These are phyloP conservation scores for Euphorbia lathyris DNA, from an alignment of 345 rosid genomes.

Conservation along the genomic window DNA sequence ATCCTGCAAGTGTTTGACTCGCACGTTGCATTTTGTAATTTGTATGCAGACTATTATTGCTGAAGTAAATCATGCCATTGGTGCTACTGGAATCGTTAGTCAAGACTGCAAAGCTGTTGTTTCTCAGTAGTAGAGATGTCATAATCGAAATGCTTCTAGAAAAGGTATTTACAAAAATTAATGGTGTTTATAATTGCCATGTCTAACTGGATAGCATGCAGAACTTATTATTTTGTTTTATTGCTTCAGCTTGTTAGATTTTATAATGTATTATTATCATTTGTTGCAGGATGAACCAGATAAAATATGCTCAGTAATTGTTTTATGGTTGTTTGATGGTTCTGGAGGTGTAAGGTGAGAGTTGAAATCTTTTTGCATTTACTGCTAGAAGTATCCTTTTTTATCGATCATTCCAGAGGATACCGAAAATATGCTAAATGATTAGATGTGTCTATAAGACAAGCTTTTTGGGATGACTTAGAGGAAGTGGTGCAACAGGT, in stretches of 20 bases:
- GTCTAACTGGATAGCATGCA: not conserved
- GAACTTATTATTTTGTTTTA: not conserved
- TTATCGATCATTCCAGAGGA: too few species aligned
- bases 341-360: constrained; percentile 62
- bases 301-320: constrained; percentile 79
- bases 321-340: constrained; percentile 75
- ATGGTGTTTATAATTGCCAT: not conserved
- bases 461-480: too few species aligned
- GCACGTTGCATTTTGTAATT: constrained; percentile 2
- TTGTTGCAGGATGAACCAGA: constrained; percentile 54
- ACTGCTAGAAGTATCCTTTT: not conserved
- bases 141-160: constrained; percentile 60
- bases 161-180: constrained; percentile 37
- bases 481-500: too few species aligned
- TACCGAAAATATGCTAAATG: too few species aligned
- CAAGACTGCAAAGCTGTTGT: constrained; percentile 69
- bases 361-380: not conserved
- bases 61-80: constrained; percentile 82
- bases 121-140: constrained; percentile 63
- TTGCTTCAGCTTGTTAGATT: constrained; percentile 5
- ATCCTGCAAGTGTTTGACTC: not conserved
- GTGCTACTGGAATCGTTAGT: constrained; percentile 73
- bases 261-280: constrained; percentile 1
- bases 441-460: too few species aligned
- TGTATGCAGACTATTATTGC: constrained; percentile 54